These are phyloP conservation scores for Geranomyces variabilis DNA, from an alignment of 192 early-diverging fungal species.

Conservation along the genomic window DNA sequence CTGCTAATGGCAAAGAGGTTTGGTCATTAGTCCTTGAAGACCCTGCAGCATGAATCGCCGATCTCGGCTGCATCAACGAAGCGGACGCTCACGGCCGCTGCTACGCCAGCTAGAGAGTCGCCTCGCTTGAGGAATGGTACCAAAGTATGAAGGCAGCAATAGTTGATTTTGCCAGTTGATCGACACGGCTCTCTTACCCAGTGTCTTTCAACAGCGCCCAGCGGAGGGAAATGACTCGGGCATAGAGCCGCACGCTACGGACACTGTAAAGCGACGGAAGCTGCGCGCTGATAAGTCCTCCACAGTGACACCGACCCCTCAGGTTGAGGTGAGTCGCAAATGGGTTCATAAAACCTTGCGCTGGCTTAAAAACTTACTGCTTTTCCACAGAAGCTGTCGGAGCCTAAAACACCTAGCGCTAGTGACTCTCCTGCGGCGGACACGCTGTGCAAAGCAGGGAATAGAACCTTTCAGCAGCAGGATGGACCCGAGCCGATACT, in stretches of 20 bases:
- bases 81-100: neutral
- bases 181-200: neutral
- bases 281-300: neutral
- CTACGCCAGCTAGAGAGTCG: neutral
- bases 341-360: no score
- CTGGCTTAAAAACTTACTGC: no score
- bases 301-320: neutral
- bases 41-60: neutral
- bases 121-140: neutral
- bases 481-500: neutral
- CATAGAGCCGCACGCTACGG: neutral
- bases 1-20: neutral
- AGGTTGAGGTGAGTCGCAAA: neutral
- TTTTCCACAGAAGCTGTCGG: neutral
- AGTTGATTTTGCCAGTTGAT: neutral
- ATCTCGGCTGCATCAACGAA: neutral
- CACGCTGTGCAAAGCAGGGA: no score
- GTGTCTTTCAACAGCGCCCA: slow-evolving; percentile 1
- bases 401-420: neutral
- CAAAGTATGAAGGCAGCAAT: neutral
- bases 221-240: neutral
- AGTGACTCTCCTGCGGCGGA: neutral
- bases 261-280: neutral
- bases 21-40: neutral
- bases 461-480: no score